Evolutionary conservation across 225 moss, liverwort and hornwort genomes (phyloP).

Genomic region (Marchantia paleacea): DNA sequence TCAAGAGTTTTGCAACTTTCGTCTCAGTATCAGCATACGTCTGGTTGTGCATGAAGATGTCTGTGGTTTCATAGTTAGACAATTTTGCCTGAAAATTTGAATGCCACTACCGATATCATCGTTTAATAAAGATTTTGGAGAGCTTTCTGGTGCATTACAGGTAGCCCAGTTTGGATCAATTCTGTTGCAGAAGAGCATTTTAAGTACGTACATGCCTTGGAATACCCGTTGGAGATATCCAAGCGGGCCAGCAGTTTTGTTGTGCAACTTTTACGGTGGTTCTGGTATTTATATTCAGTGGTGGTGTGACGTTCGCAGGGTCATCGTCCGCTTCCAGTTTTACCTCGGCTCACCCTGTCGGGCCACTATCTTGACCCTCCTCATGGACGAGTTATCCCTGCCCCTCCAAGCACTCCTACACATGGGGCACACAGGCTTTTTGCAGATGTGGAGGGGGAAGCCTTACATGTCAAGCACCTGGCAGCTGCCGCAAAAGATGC

Average conservation of each 20-base stretch:
- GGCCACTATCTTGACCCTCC: conserved; percentile 85
- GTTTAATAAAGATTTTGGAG: neutral
- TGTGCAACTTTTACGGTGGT: neutral
- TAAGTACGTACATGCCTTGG: neutral
- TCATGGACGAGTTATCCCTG: conserved; percentile 69
- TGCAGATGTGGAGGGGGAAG: conserved; percentile 86
- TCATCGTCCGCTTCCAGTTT: conserved; percentile 74
- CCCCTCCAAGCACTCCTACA: conserved; percentile 51
- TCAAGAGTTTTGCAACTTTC: neutral
- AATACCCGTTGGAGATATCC: neutral
- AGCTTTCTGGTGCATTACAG: neutral
- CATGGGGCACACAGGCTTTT: conserved; percentile 80
- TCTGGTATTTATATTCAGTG: neutral
- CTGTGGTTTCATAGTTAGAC: neutral
- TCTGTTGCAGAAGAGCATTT: neutral
- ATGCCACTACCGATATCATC: neutral
- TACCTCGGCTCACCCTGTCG: conserved; percentile 78
- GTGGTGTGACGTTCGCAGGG: conserved; percentile 44
- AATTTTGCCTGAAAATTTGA: neutral
- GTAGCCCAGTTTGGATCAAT: neutral
- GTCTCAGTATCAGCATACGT: neutral
- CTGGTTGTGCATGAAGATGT: neutral
- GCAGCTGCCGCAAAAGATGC: conserved; percentile 93
- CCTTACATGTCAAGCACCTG: conserved; percentile 82
- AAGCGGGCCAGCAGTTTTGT: neutral